These are phyloP conservation scores for Limonium bicolor DNA, from an alignment of 148 eudicot species.

Conservation along the genomic window DNA sequence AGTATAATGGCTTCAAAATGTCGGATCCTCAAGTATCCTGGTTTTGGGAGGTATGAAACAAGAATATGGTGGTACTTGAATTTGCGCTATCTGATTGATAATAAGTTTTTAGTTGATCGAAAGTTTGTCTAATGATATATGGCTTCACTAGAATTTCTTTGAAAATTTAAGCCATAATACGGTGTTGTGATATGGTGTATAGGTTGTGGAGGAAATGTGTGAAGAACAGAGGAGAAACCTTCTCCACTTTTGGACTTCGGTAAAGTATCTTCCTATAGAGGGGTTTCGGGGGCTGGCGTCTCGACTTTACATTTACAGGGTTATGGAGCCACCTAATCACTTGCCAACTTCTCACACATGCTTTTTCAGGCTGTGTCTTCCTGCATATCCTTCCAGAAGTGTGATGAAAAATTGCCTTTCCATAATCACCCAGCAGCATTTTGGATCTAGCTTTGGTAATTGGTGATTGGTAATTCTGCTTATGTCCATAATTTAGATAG, in stretches of 20 bases:
- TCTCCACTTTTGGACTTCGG: slow-evolving; percentile 93
- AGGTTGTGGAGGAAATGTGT: slow-evolving; percentile 52
- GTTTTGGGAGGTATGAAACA: slow-evolving; percentile 86
- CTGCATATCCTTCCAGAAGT: slow-evolving; percentile 33
- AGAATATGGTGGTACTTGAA: no score
- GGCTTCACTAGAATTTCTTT: no score
- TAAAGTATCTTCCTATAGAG: slow-evolving; percentile 67
- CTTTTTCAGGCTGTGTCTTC: slow-evolving; percentile 62
- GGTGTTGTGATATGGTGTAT: slow-evolving; percentile 6
- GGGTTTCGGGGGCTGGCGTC: slow-evolving; percentile 80
- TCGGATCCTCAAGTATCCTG: slow-evolving; percentile 69
- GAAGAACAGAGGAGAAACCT: slow-evolving; percentile 56
- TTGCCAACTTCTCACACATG: slow-evolving; percentile 91
- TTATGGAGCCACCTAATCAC: slow-evolving; percentile 26
- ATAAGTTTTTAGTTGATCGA: no score
- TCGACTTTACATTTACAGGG: slow-evolving; percentile 41
- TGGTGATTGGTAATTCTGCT: no score
- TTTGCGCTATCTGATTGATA: not conserved
- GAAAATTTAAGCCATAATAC: no score
- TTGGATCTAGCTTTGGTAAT: slow-evolving; percentile 88
- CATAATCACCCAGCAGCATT: slow-evolving; percentile 64
- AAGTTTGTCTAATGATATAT: no score
- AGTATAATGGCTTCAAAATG: slow-evolving; percentile 52
- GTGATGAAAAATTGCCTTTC: slow-evolving; percentile 50
- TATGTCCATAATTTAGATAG: no score